A percentile compares a stretch with the other conserved stretches of the same genome.
Conservation (phyloP, 768 basidiomycete species). For the Mycena rosella region DNA sequence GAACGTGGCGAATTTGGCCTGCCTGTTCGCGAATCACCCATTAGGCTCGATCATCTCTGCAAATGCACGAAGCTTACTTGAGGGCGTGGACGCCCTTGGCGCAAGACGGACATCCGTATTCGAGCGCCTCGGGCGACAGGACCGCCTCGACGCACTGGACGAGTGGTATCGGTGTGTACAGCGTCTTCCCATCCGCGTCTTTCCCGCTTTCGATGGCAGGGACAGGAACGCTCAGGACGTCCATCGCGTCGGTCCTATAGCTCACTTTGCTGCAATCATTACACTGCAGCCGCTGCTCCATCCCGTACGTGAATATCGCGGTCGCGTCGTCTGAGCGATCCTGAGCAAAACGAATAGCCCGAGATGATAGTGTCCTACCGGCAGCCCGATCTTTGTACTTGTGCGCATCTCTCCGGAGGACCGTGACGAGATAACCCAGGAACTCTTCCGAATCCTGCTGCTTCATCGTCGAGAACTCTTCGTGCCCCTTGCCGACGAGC, state of each 20-base stretch:
- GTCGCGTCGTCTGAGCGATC: conserved; percentile 68
- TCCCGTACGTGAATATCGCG: conserved; percentile 79
- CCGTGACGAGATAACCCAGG: conserved; percentile 82
- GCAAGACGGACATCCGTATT: conserved; percentile 87
- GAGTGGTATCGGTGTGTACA: conserved; percentile 75
- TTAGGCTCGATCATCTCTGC: conserved; percentile 15
- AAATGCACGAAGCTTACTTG: conserved; percentile 69
- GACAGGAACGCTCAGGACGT: conserved; percentile 85
- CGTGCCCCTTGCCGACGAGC: conserved; percentile 92
- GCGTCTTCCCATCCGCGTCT: conserved; percentile 70
- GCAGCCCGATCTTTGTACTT: conserved; percentile 57
- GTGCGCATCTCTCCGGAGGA: conserved; percentile 75
- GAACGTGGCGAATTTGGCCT: conserved; percentile 84
- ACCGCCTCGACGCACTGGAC: conserved; percentile 71
- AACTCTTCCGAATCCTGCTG: conserved; percentile 99
- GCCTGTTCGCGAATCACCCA: conserved; percentile 57
- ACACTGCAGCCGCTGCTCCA: conserved; percentile 92
- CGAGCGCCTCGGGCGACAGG: conserved; percentile 73
- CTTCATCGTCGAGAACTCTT: conserved; percentile 95
- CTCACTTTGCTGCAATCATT: conserved; percentile 81
- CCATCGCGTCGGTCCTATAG: conserved; percentile 82
- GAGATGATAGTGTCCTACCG: neutral
- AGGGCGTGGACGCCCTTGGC: conserved; percentile 73
- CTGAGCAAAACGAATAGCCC: conserved; percentile 6
- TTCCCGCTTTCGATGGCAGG: conserved; percentile 71